Percentiles rank a stretch among this genome's conserved stretches.
Evolutionary conservation across 495 filamentous ascomycete genomes (phyloP).

Genomic region (Penicillium daleae): DNA sequence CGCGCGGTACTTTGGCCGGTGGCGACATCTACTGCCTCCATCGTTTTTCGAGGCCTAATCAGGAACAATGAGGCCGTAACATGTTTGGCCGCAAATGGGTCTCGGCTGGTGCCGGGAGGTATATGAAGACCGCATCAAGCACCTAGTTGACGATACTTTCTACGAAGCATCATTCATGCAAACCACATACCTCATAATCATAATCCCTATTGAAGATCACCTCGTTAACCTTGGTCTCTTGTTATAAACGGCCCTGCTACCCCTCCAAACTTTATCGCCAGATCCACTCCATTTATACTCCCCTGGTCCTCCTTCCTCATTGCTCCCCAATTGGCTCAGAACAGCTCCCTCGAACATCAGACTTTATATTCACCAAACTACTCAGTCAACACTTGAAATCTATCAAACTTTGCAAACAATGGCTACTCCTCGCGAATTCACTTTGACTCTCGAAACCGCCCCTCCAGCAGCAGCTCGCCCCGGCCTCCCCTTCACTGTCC

Average conservation of each 20-base stretch:
- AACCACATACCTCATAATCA: background rate
- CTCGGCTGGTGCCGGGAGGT: conserved; percentile 21
- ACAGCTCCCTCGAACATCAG: conserved; percentile 11
- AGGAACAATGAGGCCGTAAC: conserved; percentile 14
- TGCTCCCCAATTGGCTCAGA: conserved; percentile 14
- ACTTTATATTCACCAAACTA: conserved; percentile 8
- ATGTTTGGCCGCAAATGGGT: conserved; percentile 5
- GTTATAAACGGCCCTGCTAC: background rate
- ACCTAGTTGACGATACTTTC: background rate
- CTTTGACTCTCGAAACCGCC: conserved; percentile 38
- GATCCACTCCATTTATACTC: conserved; percentile 16
- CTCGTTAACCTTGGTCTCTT: background rate
- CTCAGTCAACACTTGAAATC: background rate
- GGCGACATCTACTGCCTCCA: conserved; percentile 22
- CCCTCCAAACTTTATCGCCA: background rate
- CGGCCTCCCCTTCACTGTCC: conserved; percentile 38
- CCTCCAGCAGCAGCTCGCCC: conserved; percentile 38
- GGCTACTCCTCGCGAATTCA: conserved; percentile 40
- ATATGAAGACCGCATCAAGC: conserved; percentile 28
- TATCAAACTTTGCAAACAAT: conserved; percentile 21
- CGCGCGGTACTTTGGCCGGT: conserved; percentile 31
- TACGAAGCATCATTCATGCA: background rate
- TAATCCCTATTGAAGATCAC: background rate
- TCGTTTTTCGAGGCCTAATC: conserved; percentile 12
- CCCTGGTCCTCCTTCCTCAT: conserved; percentile 1